These are phyloP conservation scores for Solanum chiquidenum DNA, from an alignment of 257 asterid genomes.

Conservation along the genomic window DNA sequence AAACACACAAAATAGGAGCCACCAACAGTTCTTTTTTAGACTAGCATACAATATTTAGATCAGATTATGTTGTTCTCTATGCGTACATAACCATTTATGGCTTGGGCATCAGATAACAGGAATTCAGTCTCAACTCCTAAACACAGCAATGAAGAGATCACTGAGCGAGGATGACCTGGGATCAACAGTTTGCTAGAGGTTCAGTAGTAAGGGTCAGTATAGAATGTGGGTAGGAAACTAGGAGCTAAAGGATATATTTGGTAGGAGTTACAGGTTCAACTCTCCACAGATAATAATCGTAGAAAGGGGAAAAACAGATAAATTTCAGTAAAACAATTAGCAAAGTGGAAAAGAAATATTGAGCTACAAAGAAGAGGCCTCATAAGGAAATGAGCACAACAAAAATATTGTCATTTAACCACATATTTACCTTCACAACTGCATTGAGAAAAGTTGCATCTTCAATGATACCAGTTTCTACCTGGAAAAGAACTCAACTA, in stretches of 20 bases:
- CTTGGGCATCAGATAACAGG: neutral
- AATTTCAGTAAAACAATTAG: neutral
- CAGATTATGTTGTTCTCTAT: neutral
- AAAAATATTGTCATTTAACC: neutral
- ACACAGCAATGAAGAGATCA: neutral
- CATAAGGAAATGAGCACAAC: neutral
- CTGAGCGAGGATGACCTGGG: neutral
- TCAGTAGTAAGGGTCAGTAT: neutral
- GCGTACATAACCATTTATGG: neutral
- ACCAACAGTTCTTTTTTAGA: neutral
- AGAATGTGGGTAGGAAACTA: neutral
- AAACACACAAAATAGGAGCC: neutral
- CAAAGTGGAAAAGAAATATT: neutral
- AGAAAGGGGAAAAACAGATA: neutral
- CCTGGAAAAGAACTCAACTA: constrained; percentile 26
- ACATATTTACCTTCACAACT: constrained; percentile 68
- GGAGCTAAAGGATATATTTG: neutral
- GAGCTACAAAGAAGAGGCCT: neutral
- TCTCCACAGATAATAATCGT: neutral
- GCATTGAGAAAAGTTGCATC: constrained; percentile 72
- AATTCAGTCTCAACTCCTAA: neutral
- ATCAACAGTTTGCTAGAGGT: neutral
- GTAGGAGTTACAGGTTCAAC: neutral
- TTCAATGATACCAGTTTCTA: constrained; percentile 56
- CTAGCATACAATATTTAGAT: neutral